Evolutionary conservation across 2,329 filamentous ascomycete species (phyloP).

Genomic region (Hymenoscyphus fructigenus): DNA sequence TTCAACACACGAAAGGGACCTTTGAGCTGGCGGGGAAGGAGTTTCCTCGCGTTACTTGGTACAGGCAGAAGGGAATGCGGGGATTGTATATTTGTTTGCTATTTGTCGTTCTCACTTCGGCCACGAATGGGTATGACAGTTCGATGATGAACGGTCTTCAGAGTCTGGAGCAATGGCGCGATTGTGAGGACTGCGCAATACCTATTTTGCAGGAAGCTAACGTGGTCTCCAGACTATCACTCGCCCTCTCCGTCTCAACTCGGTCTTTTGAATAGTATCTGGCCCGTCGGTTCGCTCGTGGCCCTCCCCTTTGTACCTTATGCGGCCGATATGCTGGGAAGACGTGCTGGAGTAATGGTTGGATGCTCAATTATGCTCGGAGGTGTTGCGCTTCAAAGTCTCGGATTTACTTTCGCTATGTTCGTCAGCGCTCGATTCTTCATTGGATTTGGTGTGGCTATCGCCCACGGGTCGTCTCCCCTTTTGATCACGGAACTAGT

Average conservation of each 20-base stretch:
- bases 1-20: conserved; percentile 22
- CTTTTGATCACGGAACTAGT: conserved; percentile 45
- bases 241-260: conserved; percentile 29
- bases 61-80: conserved; percentile 48
- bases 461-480: conserved; percentile 28
- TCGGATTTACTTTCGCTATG: conserved; percentile 41
- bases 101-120: conserved; percentile 38
- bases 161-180: conserved; percentile 43
- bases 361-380: conserved; percentile 45
- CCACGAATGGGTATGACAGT: conserved; percentile 42
- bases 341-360: conserved; percentile 46
- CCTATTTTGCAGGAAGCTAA: background rate
- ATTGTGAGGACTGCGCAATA: conserved; percentile 16
- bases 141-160: conserved; percentile 46
- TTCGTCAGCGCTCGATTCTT: conserved; percentile 42
- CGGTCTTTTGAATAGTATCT: conserved; percentile 45
- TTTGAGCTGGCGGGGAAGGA: conserved; percentile 23
- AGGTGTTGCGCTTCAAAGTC: conserved; percentile 42
- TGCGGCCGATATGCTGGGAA: conserved; percentile 46
- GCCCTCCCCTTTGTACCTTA: conserved; percentile 48
- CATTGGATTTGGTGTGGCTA: conserved; percentile 36
- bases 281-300: conserved; percentile 46
- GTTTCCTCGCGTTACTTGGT: conserved; percentile 45
- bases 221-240: conserved; percentile 12
- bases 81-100: conserved; percentile 19